Percentiles rank a stretch among this genome's conserved stretches.
phyloP scores from a whole-genome alignment of 108 stramenopile genomes.

The Cyclotella atomus region DNA sequence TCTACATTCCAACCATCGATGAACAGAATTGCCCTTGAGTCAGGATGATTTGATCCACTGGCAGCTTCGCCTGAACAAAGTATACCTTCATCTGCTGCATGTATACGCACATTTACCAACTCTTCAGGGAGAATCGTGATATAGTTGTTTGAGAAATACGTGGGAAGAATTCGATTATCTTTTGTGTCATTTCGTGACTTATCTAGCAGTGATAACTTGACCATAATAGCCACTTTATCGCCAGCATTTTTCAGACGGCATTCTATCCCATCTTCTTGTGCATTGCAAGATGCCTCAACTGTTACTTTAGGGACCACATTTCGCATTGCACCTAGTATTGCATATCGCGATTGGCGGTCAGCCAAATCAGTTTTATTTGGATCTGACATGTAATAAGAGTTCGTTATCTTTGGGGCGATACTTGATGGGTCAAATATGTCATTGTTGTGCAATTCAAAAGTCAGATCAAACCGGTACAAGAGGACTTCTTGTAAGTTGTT shows the following conservation, averaged over 20 bases:
- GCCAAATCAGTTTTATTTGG: neutral
- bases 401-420: slow-evolving; percentile 6
- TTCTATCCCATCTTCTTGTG: neutral
- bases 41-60: neutral
- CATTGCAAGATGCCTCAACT: slow-evolving; percentile 19
- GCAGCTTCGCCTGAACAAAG: slow-evolving; percentile 8
- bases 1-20: slow-evolving; percentile 39
- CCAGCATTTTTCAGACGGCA: slow-evolving; percentile 16
- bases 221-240: slow-evolving; percentile 24
- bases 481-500: slow-evolving; percentile 16
- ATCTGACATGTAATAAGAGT: slow-evolving; percentile 30
- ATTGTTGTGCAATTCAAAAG: neutral
- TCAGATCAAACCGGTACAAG: slow-evolving; percentile 23
- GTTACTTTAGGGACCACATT: slow-evolving; percentile 14
- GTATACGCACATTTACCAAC: slow-evolving; percentile 2
- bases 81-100: neutral
- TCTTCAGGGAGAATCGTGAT: slow-evolving; percentile 37
- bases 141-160: slow-evolving; percentile 31
- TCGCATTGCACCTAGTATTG: slow-evolving; percentile 25
- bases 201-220: slow-evolving; percentile 19
- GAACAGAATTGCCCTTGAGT: slow-evolving; percentile 11
- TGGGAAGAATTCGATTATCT: slow-evolving; percentile 21
- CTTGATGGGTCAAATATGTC: neutral
- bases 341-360: slow-evolving; percentile 21
- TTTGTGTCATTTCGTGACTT: neutral